These are phyloP conservation scores for Acanthochlamys bracteata DNA, from an alignment of 106 monocot species.

Conservation along the genomic window DNA sequence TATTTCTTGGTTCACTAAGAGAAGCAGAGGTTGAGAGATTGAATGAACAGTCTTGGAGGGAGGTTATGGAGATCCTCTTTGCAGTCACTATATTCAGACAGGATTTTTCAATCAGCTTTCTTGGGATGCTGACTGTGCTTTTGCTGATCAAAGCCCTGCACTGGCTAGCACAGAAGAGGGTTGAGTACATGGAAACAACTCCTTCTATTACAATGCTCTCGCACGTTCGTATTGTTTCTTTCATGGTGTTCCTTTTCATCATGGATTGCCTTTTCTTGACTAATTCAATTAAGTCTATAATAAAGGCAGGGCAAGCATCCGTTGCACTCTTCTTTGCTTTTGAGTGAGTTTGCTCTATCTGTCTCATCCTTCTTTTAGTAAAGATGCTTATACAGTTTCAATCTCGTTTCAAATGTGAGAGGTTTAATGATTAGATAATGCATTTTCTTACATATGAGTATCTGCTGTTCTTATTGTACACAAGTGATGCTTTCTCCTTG, in stretches of 20 bases:
- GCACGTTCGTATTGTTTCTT: constrained; percentile 71
- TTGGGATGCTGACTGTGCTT: constrained; percentile 77
- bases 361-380: no score
- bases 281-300: constrained; percentile 40
- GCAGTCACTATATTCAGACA: constrained; percentile 94
- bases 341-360: constrained; percentile 52
- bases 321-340: constrained; percentile 87
- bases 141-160: constrained; percentile 82
- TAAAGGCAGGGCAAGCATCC: constrained; percentile 57
- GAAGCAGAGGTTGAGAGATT: constrained; percentile 95
- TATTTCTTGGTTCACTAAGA: constrained; percentile 81
- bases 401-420: no score
- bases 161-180: constrained; percentile 94
- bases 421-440: no score
- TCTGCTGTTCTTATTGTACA: no score
- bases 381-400: no score
- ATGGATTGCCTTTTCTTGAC: constrained; percentile 66
- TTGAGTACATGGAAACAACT: constrained; percentile 92
- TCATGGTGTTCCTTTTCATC: constrained; percentile 67
- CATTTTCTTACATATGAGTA: no score
- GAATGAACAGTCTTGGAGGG: constrained; percentile 95
- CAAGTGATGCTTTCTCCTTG: no score
- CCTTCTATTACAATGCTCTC: constrained; percentile 71
- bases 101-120: constrained; percentile 73
- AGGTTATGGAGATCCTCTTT: constrained; percentile 90